phyloP scores from a whole-genome alignment of 1,139 yeast species.

The Waltiozyma sp. region DNA sequence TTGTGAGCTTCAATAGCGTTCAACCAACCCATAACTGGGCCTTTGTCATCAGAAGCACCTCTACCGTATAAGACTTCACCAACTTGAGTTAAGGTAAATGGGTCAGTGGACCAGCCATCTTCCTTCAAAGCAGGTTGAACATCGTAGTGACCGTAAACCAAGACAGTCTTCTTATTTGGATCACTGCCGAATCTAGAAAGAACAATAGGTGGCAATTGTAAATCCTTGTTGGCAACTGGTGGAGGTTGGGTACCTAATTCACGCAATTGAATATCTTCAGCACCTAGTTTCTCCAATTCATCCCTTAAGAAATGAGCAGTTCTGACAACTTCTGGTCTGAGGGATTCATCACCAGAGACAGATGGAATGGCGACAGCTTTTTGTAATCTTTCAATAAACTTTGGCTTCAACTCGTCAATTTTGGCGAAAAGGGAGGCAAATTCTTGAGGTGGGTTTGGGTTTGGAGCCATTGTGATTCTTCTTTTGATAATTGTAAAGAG shows the following conservation, averaged over 20 bases:
- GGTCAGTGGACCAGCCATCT: constrained; percentile 95
- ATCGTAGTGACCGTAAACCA: constrained; percentile 94
- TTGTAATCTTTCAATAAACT: constrained; percentile 55
- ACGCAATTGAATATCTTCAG: constrained; percentile 68
- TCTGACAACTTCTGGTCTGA: constrained; percentile 73
- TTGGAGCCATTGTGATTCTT: neutral
- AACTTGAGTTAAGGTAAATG: constrained; percentile 54
- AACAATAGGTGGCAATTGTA: constrained; percentile 86
- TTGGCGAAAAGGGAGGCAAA: constrained; percentile 10
- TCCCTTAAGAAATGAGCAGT: constrained; percentile 76
- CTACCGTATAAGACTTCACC: constrained; percentile 65
- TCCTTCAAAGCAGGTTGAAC: constrained; percentile 91
- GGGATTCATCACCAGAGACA: constrained; percentile 80
- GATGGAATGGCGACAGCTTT: constrained; percentile 90
- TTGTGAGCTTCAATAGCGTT: constrained; percentile 86
- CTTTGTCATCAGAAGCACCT: constrained; percentile 96
- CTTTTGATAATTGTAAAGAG: neutral
- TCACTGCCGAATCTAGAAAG: constrained; percentile 79
- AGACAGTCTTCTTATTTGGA: constrained; percentile 70
- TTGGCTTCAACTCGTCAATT: constrained; percentile 61
- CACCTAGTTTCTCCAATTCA: constrained; percentile 65
- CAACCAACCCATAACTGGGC: constrained; percentile 97
- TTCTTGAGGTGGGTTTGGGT: constrained; percentile 4
- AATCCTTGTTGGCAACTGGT: constrained; percentile 50
- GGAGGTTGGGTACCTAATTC: constrained; percentile 87